A percentile compares a stretch with the other conserved stretches of the same genome.
phyloP scores from a whole-genome alignment of 2,329 filamentous ascomycete species.

The Botrytis paeoniae region DNA sequence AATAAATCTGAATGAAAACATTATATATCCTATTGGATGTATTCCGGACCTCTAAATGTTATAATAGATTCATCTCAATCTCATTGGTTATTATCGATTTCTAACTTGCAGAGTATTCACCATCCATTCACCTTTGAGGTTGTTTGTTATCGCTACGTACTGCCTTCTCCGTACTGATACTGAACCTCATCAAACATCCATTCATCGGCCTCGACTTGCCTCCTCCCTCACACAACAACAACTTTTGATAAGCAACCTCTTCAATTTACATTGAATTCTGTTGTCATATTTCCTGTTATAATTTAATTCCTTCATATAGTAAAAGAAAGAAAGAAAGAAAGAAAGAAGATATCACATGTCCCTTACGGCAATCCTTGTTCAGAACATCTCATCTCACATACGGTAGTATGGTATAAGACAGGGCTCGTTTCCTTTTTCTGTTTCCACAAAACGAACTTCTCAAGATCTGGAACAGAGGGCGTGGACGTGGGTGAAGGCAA shows the following conservation, averaged over 20 bases:
- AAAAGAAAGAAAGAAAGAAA: background rate
- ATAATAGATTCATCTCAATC: background rate
- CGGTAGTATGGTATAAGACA: background rate
- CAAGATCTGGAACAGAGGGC: background rate
- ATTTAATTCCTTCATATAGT: background rate
- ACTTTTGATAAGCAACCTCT: background rate
- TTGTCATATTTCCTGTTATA: background rate
- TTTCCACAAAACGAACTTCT: background rate
- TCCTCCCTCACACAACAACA: background rate
- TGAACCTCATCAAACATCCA: background rate
- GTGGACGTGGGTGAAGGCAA: background rate
- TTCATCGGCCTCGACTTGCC: background rate
- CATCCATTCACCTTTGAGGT: background rate
- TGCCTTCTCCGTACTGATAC: background rate
- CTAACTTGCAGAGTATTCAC: too few species aligned
- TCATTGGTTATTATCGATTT: conserved; percentile 2
- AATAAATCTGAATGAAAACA: background rate
- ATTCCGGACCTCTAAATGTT: background rate
- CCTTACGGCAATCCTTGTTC: background rate
- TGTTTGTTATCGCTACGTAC: background rate
- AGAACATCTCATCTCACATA: background rate
- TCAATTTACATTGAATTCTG: background rate
- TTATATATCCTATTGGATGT: background rate
- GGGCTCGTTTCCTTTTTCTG: background rate
- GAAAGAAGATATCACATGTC: background rate